These are phyloP conservation scores for Tylopilus sp. DNA, from an alignment of 1,284 basidiomycete species.

Conservation along the genomic window DNA sequence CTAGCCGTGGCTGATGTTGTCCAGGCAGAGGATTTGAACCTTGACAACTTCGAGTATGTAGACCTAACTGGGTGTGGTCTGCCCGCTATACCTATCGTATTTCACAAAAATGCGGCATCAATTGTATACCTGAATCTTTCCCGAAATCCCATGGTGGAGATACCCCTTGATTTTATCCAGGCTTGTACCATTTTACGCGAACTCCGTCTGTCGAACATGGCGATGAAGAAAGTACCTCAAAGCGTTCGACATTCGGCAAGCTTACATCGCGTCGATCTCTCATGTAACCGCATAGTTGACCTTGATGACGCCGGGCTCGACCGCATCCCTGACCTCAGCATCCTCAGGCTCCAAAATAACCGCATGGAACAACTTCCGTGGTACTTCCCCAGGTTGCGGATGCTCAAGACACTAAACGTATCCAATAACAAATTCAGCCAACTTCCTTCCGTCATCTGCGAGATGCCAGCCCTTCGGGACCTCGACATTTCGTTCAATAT, in stretches of 20 bases:
- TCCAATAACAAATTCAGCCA: conserved; percentile 92
- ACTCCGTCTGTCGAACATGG: conserved; percentile 88
- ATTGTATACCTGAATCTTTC: conserved; percentile 89
- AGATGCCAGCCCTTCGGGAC: conserved; percentile 72
- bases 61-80: conserved; percentile 83
- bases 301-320: conserved; percentile 84
- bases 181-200: conserved; percentile 81
- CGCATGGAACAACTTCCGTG: conserved; percentile 82
- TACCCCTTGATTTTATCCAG: conserved; percentile 95
- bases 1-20: conserved; percentile 10
- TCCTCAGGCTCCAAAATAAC: conserved; percentile 88
- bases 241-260: conserved; percentile 74
- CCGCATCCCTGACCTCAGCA: conserved; percentile 67
- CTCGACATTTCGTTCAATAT: conserved; percentile 96
- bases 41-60: conserved; percentile 76
- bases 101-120: conserved; percentile 83
- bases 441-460: conserved; percentile 76
- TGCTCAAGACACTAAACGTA: conserved; percentile 82
- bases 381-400: conserved; percentile 74
- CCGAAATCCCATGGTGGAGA: conserved; percentile 92
- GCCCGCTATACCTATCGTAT: conserved; percentile 84
- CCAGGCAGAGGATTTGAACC: conserved; percentile 66
- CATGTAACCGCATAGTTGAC: conserved; percentile 89
- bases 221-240: conserved; percentile 89
- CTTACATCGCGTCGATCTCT: conserved; percentile 83